phyloP scores from a whole-genome alignment of 75 land plant genomes.

The Isoetes taiwanensis region DNA sequence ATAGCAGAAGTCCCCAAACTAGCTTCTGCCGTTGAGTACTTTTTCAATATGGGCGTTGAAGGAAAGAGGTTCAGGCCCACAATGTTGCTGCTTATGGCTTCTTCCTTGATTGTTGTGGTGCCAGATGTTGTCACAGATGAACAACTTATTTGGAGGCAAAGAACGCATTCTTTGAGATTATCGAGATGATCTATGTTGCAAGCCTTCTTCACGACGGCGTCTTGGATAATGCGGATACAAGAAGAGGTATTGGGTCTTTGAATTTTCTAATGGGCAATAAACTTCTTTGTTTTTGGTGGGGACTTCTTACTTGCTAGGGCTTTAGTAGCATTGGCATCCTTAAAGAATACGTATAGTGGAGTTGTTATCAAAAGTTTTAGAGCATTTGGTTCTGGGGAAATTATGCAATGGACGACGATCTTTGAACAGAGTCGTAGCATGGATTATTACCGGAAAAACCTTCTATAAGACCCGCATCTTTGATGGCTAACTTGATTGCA shows the following conservation, averaged over 20 bases:
- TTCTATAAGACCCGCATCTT: constrained; percentile 93
- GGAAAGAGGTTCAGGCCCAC: constrained; percentile 95
- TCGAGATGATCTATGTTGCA: constrained; percentile 99
- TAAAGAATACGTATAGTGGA: constrained; percentile 77
- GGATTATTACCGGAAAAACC: constrained; percentile 96
- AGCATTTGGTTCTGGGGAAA: constrained; percentile 84
- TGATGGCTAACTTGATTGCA: constrained; percentile 97
- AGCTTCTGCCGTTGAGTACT: constrained; percentile 87
- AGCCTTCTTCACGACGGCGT: constrained; percentile 98
- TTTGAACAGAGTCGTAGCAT: constrained; percentile 72
- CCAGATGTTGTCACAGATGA: constrained; percentile 28
- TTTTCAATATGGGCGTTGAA: constrained; percentile 82
- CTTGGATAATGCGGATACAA: constrained; percentile 80
- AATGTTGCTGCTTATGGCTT: constrained; percentile 83
- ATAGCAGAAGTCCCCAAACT: constrained; percentile 80
- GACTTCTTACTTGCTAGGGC: constrained; percentile 94
- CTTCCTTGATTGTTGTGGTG: constrained; percentile 48
- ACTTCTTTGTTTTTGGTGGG: constrained; percentile 90
- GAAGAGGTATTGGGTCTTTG: constrained; percentile 82
- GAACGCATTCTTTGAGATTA: constrained; percentile 77
- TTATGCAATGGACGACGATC: constrained; percentile 74
- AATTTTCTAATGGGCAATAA: constrained; percentile 91
- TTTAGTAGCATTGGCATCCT: constrained; percentile 65
- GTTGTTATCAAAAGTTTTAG: constrained; percentile 59
- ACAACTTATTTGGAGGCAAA: constrained; percentile 59